A percentile compares a stretch with the other conserved stretches of the same genome.
These are phyloP conservation scores for Colletotrichum sp. DNA, from an alignment of 2,329 filamentous ascomycete species.

Conservation along the genomic window DNA sequence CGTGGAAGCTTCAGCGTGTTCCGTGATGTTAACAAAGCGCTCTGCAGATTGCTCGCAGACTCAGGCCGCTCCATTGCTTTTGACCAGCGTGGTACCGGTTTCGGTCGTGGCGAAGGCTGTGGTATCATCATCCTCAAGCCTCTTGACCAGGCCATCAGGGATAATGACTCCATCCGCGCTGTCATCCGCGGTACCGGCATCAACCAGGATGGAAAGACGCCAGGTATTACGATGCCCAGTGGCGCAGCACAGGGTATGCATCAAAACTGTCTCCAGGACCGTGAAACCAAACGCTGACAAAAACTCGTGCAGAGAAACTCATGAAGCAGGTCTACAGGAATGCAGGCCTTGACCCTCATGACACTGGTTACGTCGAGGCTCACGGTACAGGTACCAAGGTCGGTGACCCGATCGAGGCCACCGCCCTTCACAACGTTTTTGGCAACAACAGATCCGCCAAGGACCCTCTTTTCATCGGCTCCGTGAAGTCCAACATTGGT, in stretches of 20 bases:
- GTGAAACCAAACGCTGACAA: slow-evolving; percentile 20
- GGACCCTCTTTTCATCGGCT: slow-evolving; percentile 48
- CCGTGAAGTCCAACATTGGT: slow-evolving; percentile 56
- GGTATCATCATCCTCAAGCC: slow-evolving; percentile 62
- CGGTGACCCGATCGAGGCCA: slow-evolving; percentile 61
- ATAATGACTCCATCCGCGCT: slow-evolving; percentile 59
- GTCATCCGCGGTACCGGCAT: slow-evolving; percentile 54
- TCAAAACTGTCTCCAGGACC: background rate
- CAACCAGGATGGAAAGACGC: slow-evolving; percentile 62
- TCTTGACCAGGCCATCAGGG: slow-evolving; percentile 56
- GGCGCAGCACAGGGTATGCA: slow-evolving; percentile 46
- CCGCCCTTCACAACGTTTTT: slow-evolving; percentile 50
- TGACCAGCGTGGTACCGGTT: slow-evolving; percentile 44
- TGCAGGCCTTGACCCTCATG: slow-evolving; percentile 28
- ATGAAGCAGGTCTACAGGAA: slow-evolving; percentile 43
- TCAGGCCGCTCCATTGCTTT: slow-evolving; percentile 53
- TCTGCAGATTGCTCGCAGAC: slow-evolving; percentile 51
- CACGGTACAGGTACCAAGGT: slow-evolving; percentile 62
- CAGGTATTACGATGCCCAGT: slow-evolving; percentile 62
- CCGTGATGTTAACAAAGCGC: background rate
- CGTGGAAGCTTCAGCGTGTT: background rate
- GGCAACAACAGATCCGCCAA: slow-evolving; percentile 26
- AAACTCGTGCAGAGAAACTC: slow-evolving; percentile 34
- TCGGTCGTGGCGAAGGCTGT: slow-evolving; percentile 65
- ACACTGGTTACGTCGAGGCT: slow-evolving; percentile 47